Conservation (phyloP, 768 basidiomycete species). For the Leccinum obscurum region DNA sequence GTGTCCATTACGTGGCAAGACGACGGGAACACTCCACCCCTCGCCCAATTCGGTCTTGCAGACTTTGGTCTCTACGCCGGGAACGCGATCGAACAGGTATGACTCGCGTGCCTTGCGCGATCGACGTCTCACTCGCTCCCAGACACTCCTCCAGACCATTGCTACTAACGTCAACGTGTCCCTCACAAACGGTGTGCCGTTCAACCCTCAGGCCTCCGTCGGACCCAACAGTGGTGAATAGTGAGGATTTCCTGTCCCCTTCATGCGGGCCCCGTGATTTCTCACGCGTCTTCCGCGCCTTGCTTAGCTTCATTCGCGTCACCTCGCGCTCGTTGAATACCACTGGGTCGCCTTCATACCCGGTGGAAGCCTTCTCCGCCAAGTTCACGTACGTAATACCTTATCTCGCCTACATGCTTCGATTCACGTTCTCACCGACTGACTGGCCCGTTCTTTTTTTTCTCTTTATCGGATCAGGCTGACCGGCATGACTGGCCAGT, state of each 20-base stretch:
- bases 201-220: conserved; percentile 50
- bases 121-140: neutral
- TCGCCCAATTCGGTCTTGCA: conserved; percentile 51
- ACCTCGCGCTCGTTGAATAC: conserved; percentile 60
- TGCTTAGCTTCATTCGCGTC: conserved; percentile 72
- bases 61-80: conserved; percentile 64
- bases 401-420: neutral
- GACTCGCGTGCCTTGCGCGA: conserved; percentile 2
- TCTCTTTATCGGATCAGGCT: conserved; percentile 42
- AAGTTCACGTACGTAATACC: conserved; percentile 63
- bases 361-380: conserved; percentile 73
- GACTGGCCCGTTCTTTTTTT: neutral
- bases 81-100: conserved; percentile 60
- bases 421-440: neutral
- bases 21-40: conserved; percentile 44
- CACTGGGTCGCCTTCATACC: conserved; percentile 50
- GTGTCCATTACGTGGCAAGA: conserved; percentile 63
- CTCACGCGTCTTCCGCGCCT: neutral
- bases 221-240: conserved; percentile 59
- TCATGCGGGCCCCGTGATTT: neutral
- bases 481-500: conserved; percentile 68
- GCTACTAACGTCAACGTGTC: conserved; percentile 52
- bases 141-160: conserved; percentile 62
- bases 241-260: conserved; percentile 36
- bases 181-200: conserved; percentile 42